Conservation (phyloP, 2,329 filamentous ascomycete genomes). For the Exophiala dermatitidis region DNA sequence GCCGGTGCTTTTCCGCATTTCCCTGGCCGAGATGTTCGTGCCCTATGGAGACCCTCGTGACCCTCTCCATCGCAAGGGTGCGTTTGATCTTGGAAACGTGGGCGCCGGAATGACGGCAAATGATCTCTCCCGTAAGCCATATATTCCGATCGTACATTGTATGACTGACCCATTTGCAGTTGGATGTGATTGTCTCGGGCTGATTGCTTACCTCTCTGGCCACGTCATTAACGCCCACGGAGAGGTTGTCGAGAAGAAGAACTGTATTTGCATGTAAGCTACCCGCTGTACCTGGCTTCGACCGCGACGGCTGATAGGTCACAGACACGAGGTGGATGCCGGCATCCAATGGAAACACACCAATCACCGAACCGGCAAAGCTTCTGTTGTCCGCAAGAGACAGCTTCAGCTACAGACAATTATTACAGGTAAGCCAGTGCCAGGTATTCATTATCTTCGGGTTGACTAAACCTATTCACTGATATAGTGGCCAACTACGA, state of each 20-base stretch:
- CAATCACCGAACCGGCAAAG: background rate
- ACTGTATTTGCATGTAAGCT: slow-evolving; percentile 62
- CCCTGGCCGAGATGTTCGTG: slow-evolving; percentile 61
- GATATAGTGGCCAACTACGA: slow-evolving; percentile 66
- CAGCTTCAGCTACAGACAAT: background rate
- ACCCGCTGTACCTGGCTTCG: slow-evolving; percentile 29
- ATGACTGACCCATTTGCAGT: slow-evolving; percentile 33
- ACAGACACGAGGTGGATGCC: background rate
- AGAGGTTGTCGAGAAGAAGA: slow-evolving; percentile 53
- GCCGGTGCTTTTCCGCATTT: slow-evolving; percentile 58
- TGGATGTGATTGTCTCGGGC: slow-evolving; percentile 62
- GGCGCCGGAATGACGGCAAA: slow-evolving; percentile 62
- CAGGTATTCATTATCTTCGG: slow-evolving; percentile 64
- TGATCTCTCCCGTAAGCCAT: slow-evolving; percentile 46
- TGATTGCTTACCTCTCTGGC: slow-evolving; percentile 57
- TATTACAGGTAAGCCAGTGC: slow-evolving; percentile 41
- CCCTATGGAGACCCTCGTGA: slow-evolving; percentile 59
- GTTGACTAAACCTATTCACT: slow-evolving; percentile 59
- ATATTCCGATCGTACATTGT: no score
- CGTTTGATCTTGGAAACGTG: slow-evolving; percentile 64
- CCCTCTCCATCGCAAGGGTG: slow-evolving; percentile 61
- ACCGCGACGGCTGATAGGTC: background rate
- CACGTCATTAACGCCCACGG: slow-evolving; percentile 47
- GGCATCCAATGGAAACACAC: background rate
- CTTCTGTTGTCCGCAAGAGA: background rate